These are phyloP conservation scores for Trichaptum fuscoviolaceum DNA, from an alignment of 768 basidiomycete genomes.

Conservation along the genomic window DNA sequence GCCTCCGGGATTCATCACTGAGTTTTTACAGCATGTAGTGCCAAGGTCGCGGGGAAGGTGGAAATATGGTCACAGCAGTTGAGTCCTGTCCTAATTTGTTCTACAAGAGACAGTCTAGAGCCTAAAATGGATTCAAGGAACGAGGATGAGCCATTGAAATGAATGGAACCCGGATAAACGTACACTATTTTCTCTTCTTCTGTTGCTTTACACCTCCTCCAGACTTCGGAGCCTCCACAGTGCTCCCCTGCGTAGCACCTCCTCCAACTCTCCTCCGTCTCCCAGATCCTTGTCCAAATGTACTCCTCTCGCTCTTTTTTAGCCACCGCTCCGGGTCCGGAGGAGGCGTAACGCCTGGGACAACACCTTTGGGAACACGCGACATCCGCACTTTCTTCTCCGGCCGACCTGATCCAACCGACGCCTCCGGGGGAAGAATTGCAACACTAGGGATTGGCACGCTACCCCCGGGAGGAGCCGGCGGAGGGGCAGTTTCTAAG, in stretches of 20 bases:
- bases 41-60: neutral
- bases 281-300: conserved; percentile 34
- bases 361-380: conserved; percentile 70
- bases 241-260: conserved; percentile 66
- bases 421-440: conserved; percentile 26
- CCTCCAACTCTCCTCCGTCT: conserved; percentile 49
- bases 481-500: conserved; percentile 61
- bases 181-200: conserved; percentile 61
- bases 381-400: conserved; percentile 51
- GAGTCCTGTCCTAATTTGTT: neutral
- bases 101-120: neutral
- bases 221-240: conserved; percentile 31
- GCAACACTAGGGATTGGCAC: conserved; percentile 20
- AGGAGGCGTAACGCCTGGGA: conserved; percentile 72
- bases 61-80: neutral
- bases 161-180: neutral
- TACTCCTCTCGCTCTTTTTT: conserved; percentile 78
- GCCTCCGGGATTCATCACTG: neutral
- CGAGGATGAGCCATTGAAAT: neutral
- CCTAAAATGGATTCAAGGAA: neutral
- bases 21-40: neutral
- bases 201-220: conserved; percentile 39
- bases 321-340: conserved; percentile 88
- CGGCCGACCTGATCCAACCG: conserved; percentile 21
- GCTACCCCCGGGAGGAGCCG: conserved; percentile 34